Conservation (phyloP, 2,329 filamentous ascomycete genomes). For the Arthrobotrys sinensis region DNA sequence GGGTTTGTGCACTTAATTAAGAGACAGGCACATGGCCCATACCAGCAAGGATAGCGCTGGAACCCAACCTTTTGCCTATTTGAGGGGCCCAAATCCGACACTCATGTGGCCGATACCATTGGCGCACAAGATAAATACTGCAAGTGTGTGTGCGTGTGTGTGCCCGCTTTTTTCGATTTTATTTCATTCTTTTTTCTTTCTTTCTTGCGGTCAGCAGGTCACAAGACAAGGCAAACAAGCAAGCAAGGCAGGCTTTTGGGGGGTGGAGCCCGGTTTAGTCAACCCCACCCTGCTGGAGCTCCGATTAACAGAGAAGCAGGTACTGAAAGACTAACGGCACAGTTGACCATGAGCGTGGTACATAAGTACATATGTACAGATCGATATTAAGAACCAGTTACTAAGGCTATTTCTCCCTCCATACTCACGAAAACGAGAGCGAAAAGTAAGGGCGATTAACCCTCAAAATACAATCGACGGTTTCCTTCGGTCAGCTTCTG, state of each 20-base stretch:
- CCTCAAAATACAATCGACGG: constrained; percentile 4
- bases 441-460: constrained; percentile 9
- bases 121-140: constrained; percentile 3
- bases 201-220: constrained; percentile 28
- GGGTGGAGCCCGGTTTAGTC: constrained; percentile 35
- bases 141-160: background rate
- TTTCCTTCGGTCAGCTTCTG: background rate
- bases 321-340: background rate
- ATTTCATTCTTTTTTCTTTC: constrained; percentile 7
- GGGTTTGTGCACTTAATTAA: constrained; percentile 53
- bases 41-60: constrained; percentile 34
- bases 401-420: background rate
- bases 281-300: constrained; percentile 43
- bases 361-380: background rate
- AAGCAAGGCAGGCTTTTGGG: constrained; percentile 14
- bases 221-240: constrained; percentile 33
- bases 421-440: background rate
- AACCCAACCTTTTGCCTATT: constrained; percentile 35
- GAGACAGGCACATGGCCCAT: constrained; percentile 48
- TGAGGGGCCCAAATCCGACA: constrained; percentile 7
- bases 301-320: constrained; percentile 28
- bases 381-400: background rate
- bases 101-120: constrained; percentile 24
- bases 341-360: background rate
- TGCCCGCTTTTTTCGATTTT: constrained; percentile 6